phyloP scores from a whole-genome alignment of 345 rosid genomes.

The Eucalyptus cloeziana region DNA sequence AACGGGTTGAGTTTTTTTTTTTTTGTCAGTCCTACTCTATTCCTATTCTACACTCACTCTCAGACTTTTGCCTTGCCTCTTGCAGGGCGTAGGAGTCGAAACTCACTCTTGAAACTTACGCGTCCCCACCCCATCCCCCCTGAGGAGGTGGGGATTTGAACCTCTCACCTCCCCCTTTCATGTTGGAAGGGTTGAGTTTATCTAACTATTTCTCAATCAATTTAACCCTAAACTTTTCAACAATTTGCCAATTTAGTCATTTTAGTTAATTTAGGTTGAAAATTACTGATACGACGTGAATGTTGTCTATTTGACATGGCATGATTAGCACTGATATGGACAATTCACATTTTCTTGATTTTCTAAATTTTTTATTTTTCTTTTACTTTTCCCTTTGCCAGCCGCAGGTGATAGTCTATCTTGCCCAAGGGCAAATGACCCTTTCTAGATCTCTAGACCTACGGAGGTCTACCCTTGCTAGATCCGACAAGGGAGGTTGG shows the following conservation, averaged over 20 bases:
- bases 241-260: rapidly evolving
- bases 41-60: too few relatives aligned
- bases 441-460: background rate
- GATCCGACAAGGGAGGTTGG: background rate
- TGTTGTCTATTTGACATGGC: rapidly evolving
- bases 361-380: rapidly evolving
- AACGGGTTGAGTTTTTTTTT: background rate
- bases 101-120: too few relatives aligned
- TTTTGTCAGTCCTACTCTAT: too few relatives aligned
- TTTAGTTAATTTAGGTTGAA: background rate
- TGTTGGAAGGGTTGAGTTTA: background rate
- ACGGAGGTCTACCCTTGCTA: rapidly evolving
- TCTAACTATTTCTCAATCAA: background rate
- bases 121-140: too few relatives aligned
- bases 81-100: too few relatives aligned
- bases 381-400: rapidly evolving
- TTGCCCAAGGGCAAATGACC: background rate
- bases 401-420: rapidly evolving
- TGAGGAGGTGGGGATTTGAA: too few relatives aligned
- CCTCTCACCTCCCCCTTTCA: too few relatives aligned
- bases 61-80: too few relatives aligned
- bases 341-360: background rate
- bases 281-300: rapidly evolving
- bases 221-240: rapidly evolving
- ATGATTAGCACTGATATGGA: rapidly evolving